Percentiles rank a stretch among this genome's conserved stretches.
phyloP scores from a whole-genome alignment of 331 rosid genomes.

The Cucumis variabilis region DNA sequence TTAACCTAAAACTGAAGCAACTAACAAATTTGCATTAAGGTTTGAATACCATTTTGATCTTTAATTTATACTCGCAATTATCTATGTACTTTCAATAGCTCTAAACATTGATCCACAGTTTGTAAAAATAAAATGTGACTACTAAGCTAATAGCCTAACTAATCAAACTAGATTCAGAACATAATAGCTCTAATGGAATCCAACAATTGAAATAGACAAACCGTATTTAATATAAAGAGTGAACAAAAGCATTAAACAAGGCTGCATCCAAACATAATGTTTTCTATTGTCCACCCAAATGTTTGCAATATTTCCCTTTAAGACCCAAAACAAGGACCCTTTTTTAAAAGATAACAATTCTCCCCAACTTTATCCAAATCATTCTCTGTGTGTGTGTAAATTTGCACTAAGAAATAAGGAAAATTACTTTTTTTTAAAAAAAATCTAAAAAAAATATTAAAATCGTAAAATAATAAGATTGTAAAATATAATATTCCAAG shows the following conservation, averaged over 20 bases:
- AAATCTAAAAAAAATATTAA: neutral
- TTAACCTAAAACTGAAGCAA: too few relatives aligned
- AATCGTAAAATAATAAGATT: slow-evolving; percentile 30
- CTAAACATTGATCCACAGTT: too few relatives aligned
- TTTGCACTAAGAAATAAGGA: neutral
- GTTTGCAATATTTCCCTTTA: neutral
- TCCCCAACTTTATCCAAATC: neutral
- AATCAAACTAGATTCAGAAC: too few relatives aligned
- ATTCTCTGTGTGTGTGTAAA: neutral
- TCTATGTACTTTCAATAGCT: too few relatives aligned
- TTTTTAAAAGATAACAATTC: neutral
- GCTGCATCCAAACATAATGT: neutral
- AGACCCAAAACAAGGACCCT: neutral
- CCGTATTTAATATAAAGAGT: neutral
- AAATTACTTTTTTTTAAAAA: neutral
- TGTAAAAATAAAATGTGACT: too few relatives aligned
- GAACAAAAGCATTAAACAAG: neutral
- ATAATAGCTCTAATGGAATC: too few relatives aligned
- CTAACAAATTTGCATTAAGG: too few relatives aligned
- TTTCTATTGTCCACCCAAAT: neutral
- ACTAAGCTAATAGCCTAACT: too few relatives aligned
- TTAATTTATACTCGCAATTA: too few relatives aligned
- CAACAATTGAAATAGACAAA: too few relatives aligned
- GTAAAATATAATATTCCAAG: slow-evolving; percentile 87
- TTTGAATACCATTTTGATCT: too few relatives aligned